Evolutionary conservation across 495 filamentous ascomycete species (phyloP).

Genomic region (Podospora anserina): DNA sequence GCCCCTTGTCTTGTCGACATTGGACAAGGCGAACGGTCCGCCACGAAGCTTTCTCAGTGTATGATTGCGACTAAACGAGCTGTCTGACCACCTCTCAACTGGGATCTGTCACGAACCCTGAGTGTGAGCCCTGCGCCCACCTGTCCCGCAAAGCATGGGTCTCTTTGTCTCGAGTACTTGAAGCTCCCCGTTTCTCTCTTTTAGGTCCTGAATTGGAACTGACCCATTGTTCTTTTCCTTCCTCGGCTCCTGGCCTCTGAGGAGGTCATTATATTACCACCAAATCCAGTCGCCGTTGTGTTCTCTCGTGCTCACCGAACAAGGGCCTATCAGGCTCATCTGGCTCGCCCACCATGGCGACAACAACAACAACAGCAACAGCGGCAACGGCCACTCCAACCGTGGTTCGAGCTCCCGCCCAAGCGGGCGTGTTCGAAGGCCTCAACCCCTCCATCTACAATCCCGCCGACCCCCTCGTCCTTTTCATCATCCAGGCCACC

Average conservation of each 20-base stretch:
- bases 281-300: neutral
- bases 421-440: constrained; percentile 41
- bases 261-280: neutral
- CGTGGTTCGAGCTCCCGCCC: constrained; percentile 15
- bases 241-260: neutral
- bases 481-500: constrained; percentile 89
- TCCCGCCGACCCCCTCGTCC: constrained; percentile 73
- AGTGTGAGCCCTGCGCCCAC: neutral
- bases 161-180: neutral
- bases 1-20: neutral
- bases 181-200: neutral
- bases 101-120: neutral
- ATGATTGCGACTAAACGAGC: neutral
- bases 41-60: neutral
- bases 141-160: neutral
- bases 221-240: neutral
- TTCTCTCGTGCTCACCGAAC: neutral
- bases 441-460: constrained; percentile 68
- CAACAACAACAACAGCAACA: constrained; percentile 10
- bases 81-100: neutral
- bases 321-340: neutral
- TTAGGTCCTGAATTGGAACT: neutral
- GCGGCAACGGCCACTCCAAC: constrained; percentile 4
- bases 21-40: neutral
- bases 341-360: neutral